Percentiles rank a stretch among this genome's conserved stretches.
phyloP scores from a whole-genome alignment of 2,329 filamentous ascomycete species.

The Periglandula ipomoeae region DNA sequence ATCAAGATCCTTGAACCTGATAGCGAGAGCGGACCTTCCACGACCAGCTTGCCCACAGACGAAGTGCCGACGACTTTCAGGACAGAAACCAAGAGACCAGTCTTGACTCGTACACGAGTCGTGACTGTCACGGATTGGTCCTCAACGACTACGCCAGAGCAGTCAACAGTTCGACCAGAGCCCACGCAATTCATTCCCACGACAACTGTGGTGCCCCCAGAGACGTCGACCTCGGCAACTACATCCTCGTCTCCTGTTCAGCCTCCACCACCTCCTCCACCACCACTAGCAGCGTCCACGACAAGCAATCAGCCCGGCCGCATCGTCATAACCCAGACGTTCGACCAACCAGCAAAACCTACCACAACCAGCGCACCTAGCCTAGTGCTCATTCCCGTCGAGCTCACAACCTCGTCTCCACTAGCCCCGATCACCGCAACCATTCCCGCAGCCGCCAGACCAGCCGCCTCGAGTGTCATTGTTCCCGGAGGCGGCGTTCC shows the following conservation, averaged over 20 bases:
- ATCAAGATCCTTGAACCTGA: constrained; percentile 30
- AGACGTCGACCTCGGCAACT: not conserved
- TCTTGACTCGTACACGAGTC: constrained; percentile 1
- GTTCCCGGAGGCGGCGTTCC: constrained; percentile 1
- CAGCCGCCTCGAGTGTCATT: constrained; percentile 7
- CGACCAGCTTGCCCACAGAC: not conserved
- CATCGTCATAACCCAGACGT: constrained; percentile 19
- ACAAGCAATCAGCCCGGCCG: constrained; percentile 3
- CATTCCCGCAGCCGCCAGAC: not conserved
- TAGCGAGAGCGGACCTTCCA: constrained; percentile 6
- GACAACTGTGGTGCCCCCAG: not conserved
- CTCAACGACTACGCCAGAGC: not conserved
- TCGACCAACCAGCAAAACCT: constrained; percentile 10
- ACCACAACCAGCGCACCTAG: constrained; percentile 11
- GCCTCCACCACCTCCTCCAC: not conserved
- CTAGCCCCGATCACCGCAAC: constrained; percentile 3
- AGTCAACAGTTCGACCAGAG: not conserved
- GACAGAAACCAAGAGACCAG: not conserved
- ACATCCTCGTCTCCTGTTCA: not conserved
- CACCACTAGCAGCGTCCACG: not conserved
- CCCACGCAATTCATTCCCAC: not conserved
- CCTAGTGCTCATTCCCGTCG: constrained; percentile 20
- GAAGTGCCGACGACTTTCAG: constrained; percentile 4
- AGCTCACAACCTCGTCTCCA: constrained; percentile 2
- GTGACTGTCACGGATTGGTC: constrained; percentile 1